A percentile compares a stretch with the other conserved stretches of the same genome.
Conservation (phyloP, 164 flowering plant species). For the Cinnamomum micranthum region DNA sequence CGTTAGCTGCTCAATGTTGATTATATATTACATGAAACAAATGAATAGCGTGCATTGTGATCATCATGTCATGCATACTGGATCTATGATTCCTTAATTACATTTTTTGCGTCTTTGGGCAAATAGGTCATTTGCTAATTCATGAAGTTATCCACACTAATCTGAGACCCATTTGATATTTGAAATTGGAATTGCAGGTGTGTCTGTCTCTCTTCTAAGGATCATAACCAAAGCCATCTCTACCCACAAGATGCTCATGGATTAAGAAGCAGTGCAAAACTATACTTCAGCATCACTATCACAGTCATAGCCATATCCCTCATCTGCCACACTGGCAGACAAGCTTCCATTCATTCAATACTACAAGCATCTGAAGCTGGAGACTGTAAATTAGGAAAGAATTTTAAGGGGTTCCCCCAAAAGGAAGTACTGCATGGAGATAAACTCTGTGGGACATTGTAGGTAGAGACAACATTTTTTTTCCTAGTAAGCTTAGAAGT, state of each 20-base stretch:
- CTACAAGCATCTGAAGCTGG: constrained; percentile 56
- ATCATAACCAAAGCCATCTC: constrained; percentile 76
- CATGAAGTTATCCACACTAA: too few relatives aligned
- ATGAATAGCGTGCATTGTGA: too few relatives aligned
- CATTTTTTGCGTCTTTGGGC: too few relatives aligned
- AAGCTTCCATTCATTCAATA: constrained; percentile 75
- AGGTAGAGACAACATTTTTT: constrained; percentile 25
- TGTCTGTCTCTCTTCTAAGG: constrained; percentile 76
- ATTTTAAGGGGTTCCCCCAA: constrained; percentile 42
- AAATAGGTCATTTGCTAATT: too few relatives aligned
- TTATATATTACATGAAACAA: too few relatives aligned
- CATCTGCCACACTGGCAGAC: constrained; percentile 62
- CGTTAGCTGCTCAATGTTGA: too few relatives aligned
- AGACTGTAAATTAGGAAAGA: constrained; percentile 53
- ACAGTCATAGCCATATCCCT: constrained; percentile 65
- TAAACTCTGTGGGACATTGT: constrained; percentile 57
- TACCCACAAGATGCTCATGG: constrained; percentile 67
- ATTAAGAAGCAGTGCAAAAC: constrained; percentile 78
- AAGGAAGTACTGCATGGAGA: constrained; percentile 41
- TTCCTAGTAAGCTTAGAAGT: too few relatives aligned
- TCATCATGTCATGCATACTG: too few relatives aligned
- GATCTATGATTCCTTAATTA: too few relatives aligned
- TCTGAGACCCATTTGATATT: background rate
- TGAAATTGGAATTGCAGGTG: constrained; percentile 51
- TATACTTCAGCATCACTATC: constrained; percentile 71